A percentile compares a stretch with the other conserved stretches of the same genome.
phyloP scores from a whole-genome alignment of 1,284 basidiomycete genomes.

The Cryptococcus sp. region DNA sequence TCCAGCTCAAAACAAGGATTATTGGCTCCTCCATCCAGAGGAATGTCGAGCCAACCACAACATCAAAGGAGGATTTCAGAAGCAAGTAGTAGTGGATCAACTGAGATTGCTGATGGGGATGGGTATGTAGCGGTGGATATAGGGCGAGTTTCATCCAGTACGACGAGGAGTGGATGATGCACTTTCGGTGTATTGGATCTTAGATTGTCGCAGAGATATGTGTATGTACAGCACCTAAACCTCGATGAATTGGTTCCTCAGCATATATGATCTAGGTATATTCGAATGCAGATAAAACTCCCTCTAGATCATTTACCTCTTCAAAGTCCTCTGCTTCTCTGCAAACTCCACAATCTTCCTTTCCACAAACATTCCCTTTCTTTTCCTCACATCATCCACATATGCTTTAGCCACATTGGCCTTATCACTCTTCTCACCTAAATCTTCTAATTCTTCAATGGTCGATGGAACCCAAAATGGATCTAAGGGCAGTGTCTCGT shows the following conservation, averaged over 20 bases:
- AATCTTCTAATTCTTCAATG: conserved; percentile 93
- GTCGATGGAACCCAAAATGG: conserved; percentile 99
- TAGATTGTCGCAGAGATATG: too few relatives aligned
- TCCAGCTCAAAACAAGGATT: not conserved
- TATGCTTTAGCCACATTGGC: conserved; percentile 92
- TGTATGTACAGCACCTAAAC: too few relatives aligned
- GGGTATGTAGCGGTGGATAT: conserved; percentile 14
- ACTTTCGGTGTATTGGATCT: too few relatives aligned
- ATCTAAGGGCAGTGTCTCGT: conserved; percentile 81
- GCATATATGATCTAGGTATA: too few relatives aligned
- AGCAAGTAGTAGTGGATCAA: not conserved
- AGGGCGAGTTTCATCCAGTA: too few relatives aligned
- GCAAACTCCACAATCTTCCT: conserved; percentile 87
- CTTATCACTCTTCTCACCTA: conserved; percentile 92
- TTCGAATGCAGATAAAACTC: too few relatives aligned
- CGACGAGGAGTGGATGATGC: too few relatives aligned
- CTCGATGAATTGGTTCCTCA: too few relatives aligned
- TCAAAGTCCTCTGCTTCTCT: conserved; percentile 95
- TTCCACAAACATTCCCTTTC: conserved; percentile 95
- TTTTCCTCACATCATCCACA: conserved; percentile 82
- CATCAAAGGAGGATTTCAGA: not conserved
- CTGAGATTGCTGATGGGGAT: conserved; percentile 5
- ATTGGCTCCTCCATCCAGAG: not conserved
- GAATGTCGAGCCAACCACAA: not conserved
- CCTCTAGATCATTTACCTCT: conserved; percentile 53